Percentiles rank a stretch among this genome's conserved stretches.
Evolutionary conservation across 2,329 filamentous ascomycete species (phyloP).

Genomic region (Dactylonectria estremocensis): DNA sequence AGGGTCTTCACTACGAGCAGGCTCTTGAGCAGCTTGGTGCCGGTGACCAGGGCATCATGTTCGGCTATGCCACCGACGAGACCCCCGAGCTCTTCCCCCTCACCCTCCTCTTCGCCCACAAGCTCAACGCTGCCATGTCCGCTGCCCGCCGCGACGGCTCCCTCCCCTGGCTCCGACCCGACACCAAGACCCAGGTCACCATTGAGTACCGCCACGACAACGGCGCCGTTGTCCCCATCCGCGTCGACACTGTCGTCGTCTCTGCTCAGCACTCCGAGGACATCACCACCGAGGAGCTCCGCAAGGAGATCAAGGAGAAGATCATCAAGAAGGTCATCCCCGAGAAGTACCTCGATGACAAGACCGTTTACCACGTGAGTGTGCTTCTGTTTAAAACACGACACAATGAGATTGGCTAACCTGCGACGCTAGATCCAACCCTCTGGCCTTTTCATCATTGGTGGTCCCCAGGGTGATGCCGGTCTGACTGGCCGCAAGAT

Average conservation of each 20-base stretch:
- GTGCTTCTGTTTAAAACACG: no score
- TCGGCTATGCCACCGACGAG: slow-evolving; percentile 99
- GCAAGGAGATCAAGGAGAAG: slow-evolving; percentile 96
- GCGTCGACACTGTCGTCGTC: slow-evolving; percentile 97
- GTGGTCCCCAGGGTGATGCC: slow-evolving; percentile 98
- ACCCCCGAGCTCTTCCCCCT: slow-evolving; percentile 97
- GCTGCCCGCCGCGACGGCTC: slow-evolving; percentile 88
- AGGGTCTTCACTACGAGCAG: slow-evolving; percentile 98
- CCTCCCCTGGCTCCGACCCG: slow-evolving; percentile 94
- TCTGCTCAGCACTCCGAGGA: slow-evolving; percentile 93
- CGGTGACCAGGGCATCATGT: slow-evolving; percentile 99
- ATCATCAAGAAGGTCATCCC: slow-evolving; percentile 97
- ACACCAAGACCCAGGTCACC: slow-evolving; percentile 99
- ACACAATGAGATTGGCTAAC: slow-evolving; percentile 29
- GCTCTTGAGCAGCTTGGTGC: slow-evolving; percentile 97
- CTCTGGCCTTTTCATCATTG: slow-evolving; percentile 98
- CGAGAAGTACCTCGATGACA: slow-evolving; percentile 89
- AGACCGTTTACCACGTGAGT: slow-evolving; percentile 94
- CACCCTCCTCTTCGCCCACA: slow-evolving; percentile 94
- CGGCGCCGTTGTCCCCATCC: slow-evolving; percentile 91
- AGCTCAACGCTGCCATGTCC: slow-evolving; percentile 96
- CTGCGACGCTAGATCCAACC: slow-evolving; percentile 81
- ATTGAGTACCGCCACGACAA: slow-evolving; percentile 98
- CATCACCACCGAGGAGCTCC: slow-evolving; percentile 91
- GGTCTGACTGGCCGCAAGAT: slow-evolving; percentile 99